Evolutionary conservation across 768 basidiomycete genomes (phyloP).

Genomic region (Kwoniella europaea): DNA sequence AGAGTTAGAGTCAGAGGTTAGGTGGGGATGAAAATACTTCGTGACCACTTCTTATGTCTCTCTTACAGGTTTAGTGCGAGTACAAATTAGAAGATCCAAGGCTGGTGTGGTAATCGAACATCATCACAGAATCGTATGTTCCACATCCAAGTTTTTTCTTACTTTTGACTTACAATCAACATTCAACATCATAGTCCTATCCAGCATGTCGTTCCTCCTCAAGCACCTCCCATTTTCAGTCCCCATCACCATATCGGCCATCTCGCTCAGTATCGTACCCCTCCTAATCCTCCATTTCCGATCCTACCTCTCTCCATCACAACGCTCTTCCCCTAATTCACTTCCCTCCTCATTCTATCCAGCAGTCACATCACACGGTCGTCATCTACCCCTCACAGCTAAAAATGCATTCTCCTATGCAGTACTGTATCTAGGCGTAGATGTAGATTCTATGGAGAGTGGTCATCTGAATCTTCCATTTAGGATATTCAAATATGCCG

Average conservation of each 20-base stretch:
- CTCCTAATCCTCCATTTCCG: slow-evolving; percentile 16
- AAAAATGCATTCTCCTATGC: slow-evolving; percentile 60
- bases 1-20: not conserved
- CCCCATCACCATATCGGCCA: not conserved
- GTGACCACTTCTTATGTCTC: no score
- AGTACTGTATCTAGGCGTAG: slow-evolving; percentile 66
- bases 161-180: not conserved
- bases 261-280: slow-evolving; percentile 11
- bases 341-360: slow-evolving; percentile 31
- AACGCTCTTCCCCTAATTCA: not conserved
- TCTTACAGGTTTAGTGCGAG: no score
- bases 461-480: slow-evolving; percentile 61
- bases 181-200: not conserved
- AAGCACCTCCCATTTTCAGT: slow-evolving; percentile 1
- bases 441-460: slow-evolving; percentile 65
- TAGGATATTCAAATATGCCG: slow-evolving; percentile 66
- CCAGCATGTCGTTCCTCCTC: not conserved
- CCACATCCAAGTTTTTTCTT: no score
- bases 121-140: no score
- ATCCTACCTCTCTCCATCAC: slow-evolving; percentile 9
- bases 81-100: no score
- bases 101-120: no score
- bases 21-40: no score
- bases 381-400: slow-evolving; percentile 29
- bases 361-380: slow-evolving; percentile 32